Percentiles rank a stretch among this genome's conserved stretches.
These are phyloP conservation scores for Mucor ambiguus DNA, from an alignment of 371 early-diverging fungal species.

Conservation along the genomic window DNA sequence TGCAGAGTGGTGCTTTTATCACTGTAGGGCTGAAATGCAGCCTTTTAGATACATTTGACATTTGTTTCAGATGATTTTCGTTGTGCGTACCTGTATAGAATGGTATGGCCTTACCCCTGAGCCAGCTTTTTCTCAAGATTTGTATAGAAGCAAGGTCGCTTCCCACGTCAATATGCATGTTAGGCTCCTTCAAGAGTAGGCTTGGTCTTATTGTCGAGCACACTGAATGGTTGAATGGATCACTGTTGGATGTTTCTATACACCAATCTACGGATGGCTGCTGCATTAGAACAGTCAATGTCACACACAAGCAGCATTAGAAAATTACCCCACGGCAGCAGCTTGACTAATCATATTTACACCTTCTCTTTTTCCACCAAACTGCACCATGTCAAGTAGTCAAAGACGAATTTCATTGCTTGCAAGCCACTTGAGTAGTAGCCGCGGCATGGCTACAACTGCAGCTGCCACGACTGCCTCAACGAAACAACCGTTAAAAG, in stretches of 20 bases:
- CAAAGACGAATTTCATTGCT: slow-evolving; percentile 20
- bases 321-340: neutral
- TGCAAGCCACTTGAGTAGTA: slow-evolving; percentile 16
- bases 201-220: too few species aligned
- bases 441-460: neutral
- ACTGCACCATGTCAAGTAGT: slow-evolving; percentile 2
- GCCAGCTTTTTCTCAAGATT: neutral
- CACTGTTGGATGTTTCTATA: neutral
- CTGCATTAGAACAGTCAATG: slow-evolving; percentile 1
- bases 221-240: too few species aligned
- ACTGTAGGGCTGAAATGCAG: neutral
- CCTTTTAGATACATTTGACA: neutral
- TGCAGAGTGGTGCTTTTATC: neutral
- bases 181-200: neutral
- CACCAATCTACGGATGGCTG: neutral
- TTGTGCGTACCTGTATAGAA: neutral
- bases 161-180: neutral
- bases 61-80: neutral
- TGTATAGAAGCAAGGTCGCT: neutral
- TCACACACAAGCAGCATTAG: neutral
- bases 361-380: neutral
- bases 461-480: neutral
- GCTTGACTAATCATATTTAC: neutral
- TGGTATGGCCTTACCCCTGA: neutral
- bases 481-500: slow-evolving; percentile 7